Base-by-base conservation (phyloP, 768 basidiomycete genomes). In the Suillus variegatus region DNA sequence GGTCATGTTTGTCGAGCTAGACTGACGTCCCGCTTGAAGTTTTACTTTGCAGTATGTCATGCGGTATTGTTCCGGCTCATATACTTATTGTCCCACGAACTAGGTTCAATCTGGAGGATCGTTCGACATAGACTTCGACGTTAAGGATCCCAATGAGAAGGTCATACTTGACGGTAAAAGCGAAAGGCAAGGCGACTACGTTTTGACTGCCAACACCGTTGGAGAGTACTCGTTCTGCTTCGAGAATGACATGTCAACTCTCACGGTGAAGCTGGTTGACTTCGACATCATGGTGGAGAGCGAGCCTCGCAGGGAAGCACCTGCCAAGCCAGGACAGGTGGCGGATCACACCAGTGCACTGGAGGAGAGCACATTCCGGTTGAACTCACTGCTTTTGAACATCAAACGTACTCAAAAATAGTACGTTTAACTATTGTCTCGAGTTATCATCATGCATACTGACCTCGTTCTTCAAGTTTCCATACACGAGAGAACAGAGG, bases 251-350 rank as follows among this genome's bases (percentile, higher is more conserved):
- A 97, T 97, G 85, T 93, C 91, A 32, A 93, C 94, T 5, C 84
- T 97, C 69, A 92, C 93, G 14, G 94, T 95, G 80, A 99, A 99
- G 78, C 86, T 99, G 56, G 86, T 99, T 72, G 93, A 95, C 79
- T 92, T 95, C 75, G 92, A 94, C 77, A 99, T 99, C 78, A 96
- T 98, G 95, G 94, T 95, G 56, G 97, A 99, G 84, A 95, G 92
- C 66, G 97, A 99, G 75, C 97, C 97, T 2, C 83, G 97, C 60
- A 83, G 94, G 60, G 90, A 95, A 72, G 85, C 95, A 3, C 93
- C 95, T 3, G 93, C 91, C 10, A 96, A 95, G 76, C 86, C 92
- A 5, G 90, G 90, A 16, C 92, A 94, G 76, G 87, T 99, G 44
- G 82, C 91, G 14, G 96, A 98, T 66, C 97, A 99, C 70, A 98